Evolutionary conservation across 176 grass and related monocot genomes (phyloP), one percentile per base, ranked within the genome.

Genomic region (Zea luxurians): DNA sequence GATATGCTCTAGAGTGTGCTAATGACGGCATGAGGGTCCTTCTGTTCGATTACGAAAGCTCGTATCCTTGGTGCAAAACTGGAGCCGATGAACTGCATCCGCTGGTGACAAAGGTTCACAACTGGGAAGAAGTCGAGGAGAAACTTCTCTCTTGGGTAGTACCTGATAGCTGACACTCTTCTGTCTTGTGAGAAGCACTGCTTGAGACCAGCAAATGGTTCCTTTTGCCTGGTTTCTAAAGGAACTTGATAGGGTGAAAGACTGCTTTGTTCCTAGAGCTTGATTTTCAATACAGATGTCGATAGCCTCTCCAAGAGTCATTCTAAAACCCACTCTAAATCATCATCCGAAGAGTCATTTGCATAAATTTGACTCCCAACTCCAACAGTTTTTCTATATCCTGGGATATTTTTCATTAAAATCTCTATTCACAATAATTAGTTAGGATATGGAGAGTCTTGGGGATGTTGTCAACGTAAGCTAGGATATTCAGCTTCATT

Each of bases 1-100:
- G 86, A 87, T 99, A 99, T 87, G 96, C 96, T 85, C 36, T 87
- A 38, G 96, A 99, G 77, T 99, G 96, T 76, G 96, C 92, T 37
- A 90, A 99, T 48, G 87, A 79, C 60, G 91, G 92, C 42, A 94
- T 99, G 43, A 90, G 84, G 52, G 96, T 99, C 34, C 68, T 99
- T 49, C 89, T 99, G 17, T 99, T 94, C 46, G 85, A 99, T 81
- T 99, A 95, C 3, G 75, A 95, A 21, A 99, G 95, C 48, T 83
- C 86, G 0, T 99, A 99, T 49, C 96, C 95, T 1, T 98, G 92
- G 92, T 98, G 85, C 87, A 98, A 98, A 78, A 88, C 96, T 67
- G 87, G 81, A 50, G 78, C 92, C 10, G 92, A 86, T 8, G 49
- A 88, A 54, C 92, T 45, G 3, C 96, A 99, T 84, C 96, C 92